phyloP scores from a whole-genome alignment of 2,329 filamentous ascomycete species.

The Colletotrichum limetticola region DNA sequence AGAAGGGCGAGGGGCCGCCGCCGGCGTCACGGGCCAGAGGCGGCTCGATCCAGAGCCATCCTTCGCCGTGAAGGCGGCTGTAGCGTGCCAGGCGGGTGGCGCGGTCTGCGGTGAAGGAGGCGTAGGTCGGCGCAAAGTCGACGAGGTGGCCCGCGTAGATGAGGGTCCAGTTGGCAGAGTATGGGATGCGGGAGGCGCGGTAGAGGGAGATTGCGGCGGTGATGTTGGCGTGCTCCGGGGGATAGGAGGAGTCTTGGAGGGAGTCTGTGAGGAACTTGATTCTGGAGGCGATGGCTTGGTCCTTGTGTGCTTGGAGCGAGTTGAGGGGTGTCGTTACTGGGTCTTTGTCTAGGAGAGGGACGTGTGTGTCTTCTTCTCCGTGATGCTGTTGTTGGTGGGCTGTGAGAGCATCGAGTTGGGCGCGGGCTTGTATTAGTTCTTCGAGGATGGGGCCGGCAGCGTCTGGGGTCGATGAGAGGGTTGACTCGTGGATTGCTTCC shows the following conservation, averaged over 20 bases:
- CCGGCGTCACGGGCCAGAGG: conserved; percentile 45
- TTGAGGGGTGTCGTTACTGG: background rate
- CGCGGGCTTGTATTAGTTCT: conserved; percentile 21
- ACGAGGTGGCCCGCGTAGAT: conserved; percentile 55
- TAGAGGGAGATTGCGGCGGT: conserved; percentile 54
- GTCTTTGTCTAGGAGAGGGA: background rate
- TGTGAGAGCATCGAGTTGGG: conserved; percentile 1
- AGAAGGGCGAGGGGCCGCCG: conserved; percentile 18
- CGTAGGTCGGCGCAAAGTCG: conserved; percentile 50
- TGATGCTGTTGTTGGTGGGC: background rate
- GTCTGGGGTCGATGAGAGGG: conserved; percentile 35
- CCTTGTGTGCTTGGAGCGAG: conserved; percentile 26
- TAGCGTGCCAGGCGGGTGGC: conserved; percentile 52
- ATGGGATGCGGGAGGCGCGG: conserved; percentile 50
- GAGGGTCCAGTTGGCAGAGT: conserved; percentile 51
- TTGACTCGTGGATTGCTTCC: conserved; percentile 43
- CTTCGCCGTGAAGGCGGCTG: conserved; percentile 46
- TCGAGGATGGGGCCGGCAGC: conserved; percentile 13
- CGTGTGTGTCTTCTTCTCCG: background rate
- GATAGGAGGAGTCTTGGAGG: conserved; percentile 45
- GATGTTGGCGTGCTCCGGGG: conserved; percentile 53
- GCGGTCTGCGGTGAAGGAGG: conserved; percentile 51
- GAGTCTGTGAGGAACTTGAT: conserved; percentile 44
- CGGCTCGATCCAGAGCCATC: conserved; percentile 59
- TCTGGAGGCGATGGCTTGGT: conserved; percentile 43